Base-by-base conservation (phyloP, 164 flowering plant species). In the Piper betle region DNA sequence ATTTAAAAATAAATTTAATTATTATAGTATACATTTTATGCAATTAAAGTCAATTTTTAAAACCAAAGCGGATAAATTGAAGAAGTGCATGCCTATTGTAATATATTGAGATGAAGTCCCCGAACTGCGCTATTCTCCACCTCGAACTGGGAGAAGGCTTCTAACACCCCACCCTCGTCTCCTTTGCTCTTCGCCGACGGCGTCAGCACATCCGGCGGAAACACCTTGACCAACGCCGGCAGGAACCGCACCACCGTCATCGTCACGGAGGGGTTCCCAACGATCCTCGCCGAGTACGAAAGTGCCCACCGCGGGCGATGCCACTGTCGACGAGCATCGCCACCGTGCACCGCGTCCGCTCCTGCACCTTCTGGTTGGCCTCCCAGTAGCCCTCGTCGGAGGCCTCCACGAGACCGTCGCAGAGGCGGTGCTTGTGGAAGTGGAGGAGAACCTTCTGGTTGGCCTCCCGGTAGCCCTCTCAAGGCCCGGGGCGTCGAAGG, bases 81-180 rank as follows among this genome's bases (percentile, higher is more conserved):
- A 25, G 33, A 25, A 25, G 33, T 2, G 33, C 33, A 25, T 2
- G 39, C 61, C 71, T 66, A 56, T 83, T 81, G 46, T 83, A 82
- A 63, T 86, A 88, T 5, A 69, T 57, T 0, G 87, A 86, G 39
- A 88, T 80, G 64, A 71, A 77, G 55, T 78, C 88, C n/a, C 18
- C 85, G 81, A 18, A 86, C 93, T 0, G 73, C 79, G 43, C 65
- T 78, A 79, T 75, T 78, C 69, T 88, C 93, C 56, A 73, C 73
- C 65, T 83, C 83, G 39, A 74, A 73, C 72, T 75, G 82, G 0
- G 73, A 61, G 10, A 65, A 25, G 13, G 53, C 1, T 58, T 38
- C 52, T 2, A 25, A 25, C 33, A 25, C 54, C 56, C 25, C 8
- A 25, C 64, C 13, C 57, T 69, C n/a, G 25, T 19, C 37, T 55